Evolutionary conservation across 2,329 filamentous ascomycete species (phyloP).

Genomic region (Talaromyces sp.): DNA sequence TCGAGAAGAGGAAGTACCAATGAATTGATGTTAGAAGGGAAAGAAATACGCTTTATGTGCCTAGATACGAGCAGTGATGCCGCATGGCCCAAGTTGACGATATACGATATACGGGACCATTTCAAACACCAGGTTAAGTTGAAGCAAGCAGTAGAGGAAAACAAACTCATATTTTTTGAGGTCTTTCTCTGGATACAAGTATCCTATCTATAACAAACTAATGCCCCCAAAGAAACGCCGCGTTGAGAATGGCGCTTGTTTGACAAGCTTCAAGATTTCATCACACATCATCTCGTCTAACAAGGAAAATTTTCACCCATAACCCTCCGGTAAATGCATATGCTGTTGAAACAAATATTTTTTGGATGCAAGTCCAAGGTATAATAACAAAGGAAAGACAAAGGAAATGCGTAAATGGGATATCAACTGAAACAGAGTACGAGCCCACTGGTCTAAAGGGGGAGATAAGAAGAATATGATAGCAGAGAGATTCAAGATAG

Average conservation of each 20-base stretch:
- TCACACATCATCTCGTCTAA: constrained; percentile 19
- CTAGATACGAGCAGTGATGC: not conserved
- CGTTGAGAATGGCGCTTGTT: constrained; percentile 23
- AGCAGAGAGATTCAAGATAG: constrained; percentile 10
- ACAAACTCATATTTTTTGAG: constrained; percentile 6
- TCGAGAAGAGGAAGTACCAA: not conserved
- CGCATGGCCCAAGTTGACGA: not conserved
- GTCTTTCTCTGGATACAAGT: constrained; percentile 1
- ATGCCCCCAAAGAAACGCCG: constrained; percentile 20
- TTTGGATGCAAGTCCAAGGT: constrained; percentile 9
- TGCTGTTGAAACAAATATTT: constrained; percentile 19
- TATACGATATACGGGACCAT: not conserved
- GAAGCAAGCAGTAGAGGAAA: not conserved
- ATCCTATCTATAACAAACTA: constrained; percentile 3
- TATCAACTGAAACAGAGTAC: constrained; percentile 13
- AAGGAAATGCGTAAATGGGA: constrained; percentile 17
- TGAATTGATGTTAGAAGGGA: not conserved
- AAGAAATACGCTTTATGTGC: not conserved
- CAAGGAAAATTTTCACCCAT: constrained; percentile 11
- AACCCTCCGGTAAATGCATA: constrained; percentile 17
- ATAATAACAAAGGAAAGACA: constrained; percentile 12
- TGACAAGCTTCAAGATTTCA: constrained; percentile 15
- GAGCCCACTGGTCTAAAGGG: constrained; percentile 2
- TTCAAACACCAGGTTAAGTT: not conserved
- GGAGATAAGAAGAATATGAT: constrained; percentile 21